These are phyloP conservation scores for Leishmania guyanensis DNA, from an alignment of 208 protist genomes.

Conservation along the genomic window DNA sequence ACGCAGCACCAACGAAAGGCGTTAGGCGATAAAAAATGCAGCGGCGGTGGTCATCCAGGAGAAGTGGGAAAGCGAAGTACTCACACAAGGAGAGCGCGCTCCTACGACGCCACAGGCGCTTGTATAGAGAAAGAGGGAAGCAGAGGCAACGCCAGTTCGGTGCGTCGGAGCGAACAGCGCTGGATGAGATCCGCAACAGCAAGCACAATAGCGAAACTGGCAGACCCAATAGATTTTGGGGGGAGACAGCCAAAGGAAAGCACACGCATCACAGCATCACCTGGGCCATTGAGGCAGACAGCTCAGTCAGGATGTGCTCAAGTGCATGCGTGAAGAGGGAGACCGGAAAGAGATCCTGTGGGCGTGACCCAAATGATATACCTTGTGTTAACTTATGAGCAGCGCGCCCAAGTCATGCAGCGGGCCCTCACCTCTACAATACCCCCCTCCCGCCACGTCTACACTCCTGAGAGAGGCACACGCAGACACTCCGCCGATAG, in stretches of 20 bases:
- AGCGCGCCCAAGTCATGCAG: background rate
- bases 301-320: background rate
- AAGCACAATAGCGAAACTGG: background rate
- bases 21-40: background rate
- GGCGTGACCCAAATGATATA: background rate
- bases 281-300: background rate
- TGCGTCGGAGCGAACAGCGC: background rate
- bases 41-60: background rate
- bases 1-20: background rate
- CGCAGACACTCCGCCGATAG: background rate
- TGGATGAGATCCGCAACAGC: background rate
- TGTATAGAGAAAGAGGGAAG: background rate
- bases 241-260: background rate
- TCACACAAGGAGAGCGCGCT: background rate
- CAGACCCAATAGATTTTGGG: background rate
- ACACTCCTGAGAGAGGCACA: too few relatives aligned
- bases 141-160: background rate
- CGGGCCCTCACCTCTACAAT: background rate
- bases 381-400: background rate
- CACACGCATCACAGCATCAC: background rate
- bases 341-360: background rate
- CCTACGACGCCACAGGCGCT: background rate
- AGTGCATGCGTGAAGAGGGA: background rate
- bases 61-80: background rate
- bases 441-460: too few relatives aligned